These are phyloP conservation scores for Leishmania tropica DNA, from an alignment of 208 protist genomes.

Conservation along the genomic window DNA sequence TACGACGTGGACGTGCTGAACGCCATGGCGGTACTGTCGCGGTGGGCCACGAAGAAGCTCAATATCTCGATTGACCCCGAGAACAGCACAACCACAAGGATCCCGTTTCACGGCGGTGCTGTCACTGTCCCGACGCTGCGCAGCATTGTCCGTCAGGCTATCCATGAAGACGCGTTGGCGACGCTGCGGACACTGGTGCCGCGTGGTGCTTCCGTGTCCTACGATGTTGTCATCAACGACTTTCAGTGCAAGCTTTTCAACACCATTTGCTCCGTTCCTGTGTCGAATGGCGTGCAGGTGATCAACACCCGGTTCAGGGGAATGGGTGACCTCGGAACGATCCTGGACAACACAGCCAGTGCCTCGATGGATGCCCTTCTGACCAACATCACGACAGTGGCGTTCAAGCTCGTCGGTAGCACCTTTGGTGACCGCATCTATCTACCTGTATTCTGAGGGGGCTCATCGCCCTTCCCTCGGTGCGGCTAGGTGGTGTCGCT, in stretches of 20 bases:
- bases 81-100: neutral
- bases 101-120: conserved; percentile 3
- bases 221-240: conserved; percentile 27
- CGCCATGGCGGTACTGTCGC: conserved; percentile 5
- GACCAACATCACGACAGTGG: conserved; percentile 10
- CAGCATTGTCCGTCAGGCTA: conserved; percentile 21
- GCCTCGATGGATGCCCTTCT: conserved; percentile 8
- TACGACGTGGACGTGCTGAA: conserved; percentile 20
- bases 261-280: conserved; percentile 25
- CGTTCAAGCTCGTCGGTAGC: conserved; percentile 17
- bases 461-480: neutral
- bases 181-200: conserved; percentile 20
- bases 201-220: conserved; percentile 4
- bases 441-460: conserved; percentile 9
- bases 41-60: conserved; percentile 11
- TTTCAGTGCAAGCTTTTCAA: conserved; percentile 20
- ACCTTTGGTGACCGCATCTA: conserved; percentile 22
- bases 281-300: conserved; percentile 14
- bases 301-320: conserved; percentile 20
- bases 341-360: conserved; percentile 19
- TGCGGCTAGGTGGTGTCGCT: neutral
- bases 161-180: conserved; percentile 6
- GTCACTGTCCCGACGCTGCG: conserved; percentile 17
- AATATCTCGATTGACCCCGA: neutral
- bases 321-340: conserved; percentile 16